phyloP scores from a whole-genome alignment of 2,329 filamentous ascomycete genomes.

The Sphaerulina vaccinii region DNA sequence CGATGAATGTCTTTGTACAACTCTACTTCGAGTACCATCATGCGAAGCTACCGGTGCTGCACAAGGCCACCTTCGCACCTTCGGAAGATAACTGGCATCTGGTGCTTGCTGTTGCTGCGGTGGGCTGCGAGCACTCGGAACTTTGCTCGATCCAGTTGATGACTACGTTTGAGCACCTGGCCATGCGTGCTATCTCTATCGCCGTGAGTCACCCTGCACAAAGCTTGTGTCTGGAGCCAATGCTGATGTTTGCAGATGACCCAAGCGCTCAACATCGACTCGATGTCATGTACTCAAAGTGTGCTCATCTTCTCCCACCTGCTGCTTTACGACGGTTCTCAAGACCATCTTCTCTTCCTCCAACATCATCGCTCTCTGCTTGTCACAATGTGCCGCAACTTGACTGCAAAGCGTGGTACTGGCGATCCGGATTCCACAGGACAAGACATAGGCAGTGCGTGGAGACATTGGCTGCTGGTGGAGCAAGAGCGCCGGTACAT shows the following conservation, averaged over 20 bases:
- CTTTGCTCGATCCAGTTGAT: conserved; percentile 8
- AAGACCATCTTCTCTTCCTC: conserved; percentile 7
- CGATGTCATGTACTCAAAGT: conserved; percentile 5
- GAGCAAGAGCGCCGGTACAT: conserved; percentile 13
- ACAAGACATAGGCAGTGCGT: neutral
- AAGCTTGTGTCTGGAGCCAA: neutral
- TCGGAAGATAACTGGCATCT: conserved; percentile 10
- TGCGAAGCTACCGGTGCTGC: conserved; percentile 6
- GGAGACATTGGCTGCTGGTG: conserved; percentile 4
- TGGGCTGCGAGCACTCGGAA: conserved; percentile 7
- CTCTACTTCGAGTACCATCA: conserved; percentile 12
- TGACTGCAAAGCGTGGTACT: neutral
- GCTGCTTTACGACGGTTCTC: conserved; percentile 1
- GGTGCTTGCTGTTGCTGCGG: conserved; percentile 10
- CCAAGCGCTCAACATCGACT: neutral
- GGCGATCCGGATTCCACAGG: neutral
- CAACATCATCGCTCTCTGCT: conserved; percentile 6
- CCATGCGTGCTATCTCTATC: conserved; percentile 10
- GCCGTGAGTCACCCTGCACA: neutral
- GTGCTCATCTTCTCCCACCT: conserved; percentile 9
- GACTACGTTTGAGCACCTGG: conserved; percentile 13
- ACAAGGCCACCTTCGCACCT: conserved; percentile 11
- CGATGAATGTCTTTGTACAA: conserved; percentile 11
- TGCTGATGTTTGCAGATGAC: conserved; percentile 4
- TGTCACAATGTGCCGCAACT: conserved; percentile 6